A percentile compares a stretch with the other conserved stretches of the same genome.
phyloP scores from a whole-genome alignment of 805 yeast genomes.

The Schizosaccharomyces cryophilus region DNA sequence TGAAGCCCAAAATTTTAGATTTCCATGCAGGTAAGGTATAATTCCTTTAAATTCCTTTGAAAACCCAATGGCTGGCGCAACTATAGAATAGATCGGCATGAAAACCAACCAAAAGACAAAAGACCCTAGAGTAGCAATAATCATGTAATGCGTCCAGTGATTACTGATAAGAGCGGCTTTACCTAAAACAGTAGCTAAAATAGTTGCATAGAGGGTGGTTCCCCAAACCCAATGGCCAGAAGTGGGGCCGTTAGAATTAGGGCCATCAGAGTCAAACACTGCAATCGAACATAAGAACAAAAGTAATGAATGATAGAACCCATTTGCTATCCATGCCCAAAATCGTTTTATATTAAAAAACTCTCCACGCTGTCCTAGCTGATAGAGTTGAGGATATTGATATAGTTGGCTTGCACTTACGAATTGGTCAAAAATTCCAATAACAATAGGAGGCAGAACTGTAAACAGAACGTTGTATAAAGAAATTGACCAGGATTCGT shows the following conservation, averaged over 20 bases:
- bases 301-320: slow-evolving; percentile 77
- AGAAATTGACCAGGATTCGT: slow-evolving; percentile 95
- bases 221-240: slow-evolving; percentile 94
- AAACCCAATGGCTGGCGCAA: slow-evolving; percentile 64
- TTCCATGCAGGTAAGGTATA: slow-evolving; percentile 46
- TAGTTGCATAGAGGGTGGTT: slow-evolving; percentile 63
- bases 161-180: slow-evolving; percentile 83
- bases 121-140: slow-evolving; percentile 88
- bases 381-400: slow-evolving; percentile 78
- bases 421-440: slow-evolving; percentile 93
- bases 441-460: slow-evolving; percentile 81
- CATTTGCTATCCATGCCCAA: slow-evolving; percentile 95
- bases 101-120: slow-evolving; percentile 58
- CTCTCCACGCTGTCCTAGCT: slow-evolving; percentile 65
- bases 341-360: slow-evolving; percentile 78
- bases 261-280: slow-evolving; percentile 44
- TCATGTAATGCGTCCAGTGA: slow-evolving; percentile 83
- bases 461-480: slow-evolving; percentile 87
- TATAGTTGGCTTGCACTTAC: slow-evolving; percentile 72
- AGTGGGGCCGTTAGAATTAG: slow-evolving; percentile 34
- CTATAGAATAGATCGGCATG: slow-evolving; percentile 63
- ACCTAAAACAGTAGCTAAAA: slow-evolving; percentile 71
- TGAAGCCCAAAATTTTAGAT: slow-evolving; percentile 64
- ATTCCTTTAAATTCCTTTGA: slow-evolving; percentile 73
- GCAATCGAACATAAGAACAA: slow-evolving; percentile 49